Percentiles rank a stretch among this genome's conserved stretches.
These are phyloP conservation scores for Spathaspora passalidarum DNA, from an alignment of 805 yeast species.

Conservation along the genomic window DNA sequence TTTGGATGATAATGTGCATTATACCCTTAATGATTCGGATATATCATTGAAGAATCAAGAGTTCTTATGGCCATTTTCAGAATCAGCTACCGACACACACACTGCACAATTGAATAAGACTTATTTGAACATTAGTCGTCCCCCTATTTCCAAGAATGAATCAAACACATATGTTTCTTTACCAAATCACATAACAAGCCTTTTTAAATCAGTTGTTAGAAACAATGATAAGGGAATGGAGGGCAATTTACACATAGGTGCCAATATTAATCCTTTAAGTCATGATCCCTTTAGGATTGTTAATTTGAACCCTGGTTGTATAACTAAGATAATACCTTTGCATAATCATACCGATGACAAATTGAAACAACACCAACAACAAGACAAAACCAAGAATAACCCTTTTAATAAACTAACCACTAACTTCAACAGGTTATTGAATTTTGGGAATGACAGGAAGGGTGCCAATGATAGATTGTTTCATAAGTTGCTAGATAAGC, in stretches of 20 bases:
- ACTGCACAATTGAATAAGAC: slow-evolving; percentile 17
- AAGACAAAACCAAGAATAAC: slow-evolving; percentile 14
- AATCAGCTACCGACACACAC: slow-evolving; percentile 9
- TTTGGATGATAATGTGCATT: slow-evolving; percentile 34
- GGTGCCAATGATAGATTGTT: background rate
- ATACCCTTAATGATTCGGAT: slow-evolving; percentile 15
- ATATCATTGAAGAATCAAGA: slow-evolving; percentile 9
- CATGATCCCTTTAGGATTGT: slow-evolving; percentile 54
- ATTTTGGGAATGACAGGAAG: slow-evolving; percentile 1
- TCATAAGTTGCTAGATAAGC: background rate
- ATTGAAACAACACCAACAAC: slow-evolving; percentile 5
- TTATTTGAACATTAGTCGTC: slow-evolving; percentile 38
- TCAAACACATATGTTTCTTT: slow-evolving; percentile 53
- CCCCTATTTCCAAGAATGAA: slow-evolving; percentile 31
- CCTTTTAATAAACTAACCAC: slow-evolving; percentile 33
- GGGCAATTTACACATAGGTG: slow-evolving; percentile 49
- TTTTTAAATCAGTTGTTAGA: slow-evolving; percentile 34
- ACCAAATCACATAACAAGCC: slow-evolving; percentile 46
- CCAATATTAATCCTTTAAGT: slow-evolving; percentile 48
- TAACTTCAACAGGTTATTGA: slow-evolving; percentile 28
- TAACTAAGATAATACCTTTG: slow-evolving; percentile 21
- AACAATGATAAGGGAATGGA: slow-evolving; percentile 36
- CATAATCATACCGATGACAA: slow-evolving; percentile 5
- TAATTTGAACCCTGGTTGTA: slow-evolving; percentile 55
- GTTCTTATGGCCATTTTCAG: slow-evolving; percentile 26